A percentile compares a stretch with the other conserved stretches of the same genome.
These are phyloP conservation scores for Schizothecium vesticola DNA, from an alignment of 495 filamentous ascomycete genomes.

Conservation along the genomic window DNA sequence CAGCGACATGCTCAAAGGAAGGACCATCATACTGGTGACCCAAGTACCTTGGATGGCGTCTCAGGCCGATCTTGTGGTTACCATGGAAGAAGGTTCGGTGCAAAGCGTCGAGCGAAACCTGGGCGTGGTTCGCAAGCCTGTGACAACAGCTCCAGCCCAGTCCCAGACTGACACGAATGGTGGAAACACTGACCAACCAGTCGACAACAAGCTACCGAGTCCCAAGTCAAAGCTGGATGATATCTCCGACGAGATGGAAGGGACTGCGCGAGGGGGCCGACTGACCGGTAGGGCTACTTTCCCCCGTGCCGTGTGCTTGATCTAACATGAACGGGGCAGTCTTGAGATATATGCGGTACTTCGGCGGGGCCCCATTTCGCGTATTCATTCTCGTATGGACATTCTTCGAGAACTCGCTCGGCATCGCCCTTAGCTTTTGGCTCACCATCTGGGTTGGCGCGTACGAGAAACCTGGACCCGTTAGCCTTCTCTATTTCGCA, in stretches of 20 bases:
- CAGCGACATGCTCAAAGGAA: conserved; percentile 41
- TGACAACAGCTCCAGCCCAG: conserved; percentile 13
- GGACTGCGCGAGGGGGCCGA: conserved; percentile 29
- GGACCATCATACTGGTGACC: conserved; percentile 35
- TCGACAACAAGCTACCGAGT: conserved; percentile 6
- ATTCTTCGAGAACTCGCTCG: conserved; percentile 23
- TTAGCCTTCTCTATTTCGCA: conserved; percentile 33
- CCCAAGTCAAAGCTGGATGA: conserved; percentile 9
- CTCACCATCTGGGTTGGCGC: conserved; percentile 51
- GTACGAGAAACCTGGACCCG: conserved; percentile 29
- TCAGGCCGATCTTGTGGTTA: conserved; percentile 41
- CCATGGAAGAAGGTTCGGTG: conserved; percentile 38
- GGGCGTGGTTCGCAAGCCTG: conserved; percentile 30
- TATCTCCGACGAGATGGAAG: conserved; percentile 18
- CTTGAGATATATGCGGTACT: conserved; percentile 36
- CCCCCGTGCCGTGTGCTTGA: not conserved
- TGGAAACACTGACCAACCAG: conserved; percentile 13
- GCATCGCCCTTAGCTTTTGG: conserved; percentile 34
- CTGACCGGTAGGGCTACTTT: conserved; percentile 26
- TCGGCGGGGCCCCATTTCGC: conserved; percentile 30
- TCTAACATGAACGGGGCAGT: conserved; percentile 12
- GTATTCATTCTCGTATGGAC: conserved; percentile 26
- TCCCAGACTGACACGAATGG: conserved; percentile 8
- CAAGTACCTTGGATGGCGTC: conserved; percentile 42
- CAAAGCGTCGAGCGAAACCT: conserved; percentile 32